Evolutionary conservation across 1,284 basidiomycete species (phyloP).

Genomic region (Earliella scabrosa): DNA sequence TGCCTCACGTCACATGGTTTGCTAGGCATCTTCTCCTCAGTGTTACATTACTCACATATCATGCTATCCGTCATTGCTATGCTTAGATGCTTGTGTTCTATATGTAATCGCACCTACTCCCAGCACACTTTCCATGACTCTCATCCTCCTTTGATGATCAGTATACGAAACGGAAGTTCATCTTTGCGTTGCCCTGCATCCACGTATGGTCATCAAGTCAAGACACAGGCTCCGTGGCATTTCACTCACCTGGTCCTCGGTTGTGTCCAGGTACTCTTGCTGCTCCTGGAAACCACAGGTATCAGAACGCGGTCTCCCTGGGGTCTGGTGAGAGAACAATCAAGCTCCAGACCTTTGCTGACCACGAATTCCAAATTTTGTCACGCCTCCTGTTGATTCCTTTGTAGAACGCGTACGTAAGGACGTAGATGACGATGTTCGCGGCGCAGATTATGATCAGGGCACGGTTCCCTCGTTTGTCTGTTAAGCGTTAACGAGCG

Average conservation of each 20-base stretch:
- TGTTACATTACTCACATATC: neutral
- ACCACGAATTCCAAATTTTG: constrained; percentile 56
- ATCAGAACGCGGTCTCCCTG: neutral
- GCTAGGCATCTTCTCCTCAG: neutral
- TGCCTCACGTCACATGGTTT: neutral
- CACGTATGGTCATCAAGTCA: neutral
- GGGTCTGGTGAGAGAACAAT: neutral
- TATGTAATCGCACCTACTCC: neutral
- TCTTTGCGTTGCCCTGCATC: constrained; percentile 49
- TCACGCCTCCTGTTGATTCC: constrained; percentile 55
- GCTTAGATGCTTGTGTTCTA: neutral
- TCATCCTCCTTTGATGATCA: too few species aligned
- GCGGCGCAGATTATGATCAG: constrained; percentile 40
- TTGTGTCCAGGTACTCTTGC: constrained; percentile 57
- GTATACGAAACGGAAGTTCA: constrained; percentile 66
- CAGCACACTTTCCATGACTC: too few species aligned
- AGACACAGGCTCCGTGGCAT: too few species aligned
- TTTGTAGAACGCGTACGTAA: constrained; percentile 60
- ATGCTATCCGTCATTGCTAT: neutral
- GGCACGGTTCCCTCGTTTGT: constrained; percentile 43
- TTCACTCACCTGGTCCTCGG: constrained; percentile 46
- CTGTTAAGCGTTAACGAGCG: constrained; percentile 35
- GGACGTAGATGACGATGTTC: constrained; percentile 52
- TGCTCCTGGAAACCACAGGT: constrained; percentile 49
- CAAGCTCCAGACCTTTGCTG: constrained; percentile 44